Evolutionary conservation across 257 asterid genomes (phyloP).

Genomic region (Anisodus acutangulus): DNA sequence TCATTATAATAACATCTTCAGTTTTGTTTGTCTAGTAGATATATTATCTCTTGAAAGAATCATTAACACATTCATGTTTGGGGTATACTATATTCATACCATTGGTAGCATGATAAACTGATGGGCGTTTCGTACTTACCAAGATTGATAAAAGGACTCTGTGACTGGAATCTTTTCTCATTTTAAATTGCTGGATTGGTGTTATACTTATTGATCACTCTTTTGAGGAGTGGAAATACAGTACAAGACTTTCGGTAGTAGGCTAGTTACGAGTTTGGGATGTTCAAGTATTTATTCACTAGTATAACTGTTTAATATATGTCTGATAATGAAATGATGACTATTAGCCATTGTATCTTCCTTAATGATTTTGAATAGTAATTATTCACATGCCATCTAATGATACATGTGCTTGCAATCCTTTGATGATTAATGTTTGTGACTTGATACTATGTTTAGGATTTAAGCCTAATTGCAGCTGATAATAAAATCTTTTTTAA

Average conservation of each 20-base stretch:
- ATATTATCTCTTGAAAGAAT: slow-evolving; percentile 12
- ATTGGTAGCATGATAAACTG: neutral
- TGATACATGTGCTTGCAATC: neutral
- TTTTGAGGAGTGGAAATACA: neutral
- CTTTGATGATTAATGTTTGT: neutral
- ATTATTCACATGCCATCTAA: no score
- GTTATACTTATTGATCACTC: neutral
- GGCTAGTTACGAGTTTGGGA: neutral
- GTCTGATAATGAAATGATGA: neutral
- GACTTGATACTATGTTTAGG: neutral
- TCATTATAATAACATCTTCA: slow-evolving; percentile 32
- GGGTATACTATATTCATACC: no score
- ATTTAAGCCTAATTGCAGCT: neutral
- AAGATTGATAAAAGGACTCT: neutral
- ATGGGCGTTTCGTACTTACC: neutral
- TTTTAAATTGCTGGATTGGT: neutral
- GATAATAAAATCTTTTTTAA: neutral
- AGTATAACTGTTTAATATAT: neutral
- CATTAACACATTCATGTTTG: neutral
- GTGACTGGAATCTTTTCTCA: neutral
- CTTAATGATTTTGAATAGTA: slow-evolving; percentile 19
- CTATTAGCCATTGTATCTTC: neutral
- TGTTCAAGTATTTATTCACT: slow-evolving; percentile 9
- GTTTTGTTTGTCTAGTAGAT: neutral
- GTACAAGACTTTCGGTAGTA: neutral